phyloP scores from a whole-genome alignment of 2,329 filamentous ascomycete species.

The Rutstroemia sp. region DNA sequence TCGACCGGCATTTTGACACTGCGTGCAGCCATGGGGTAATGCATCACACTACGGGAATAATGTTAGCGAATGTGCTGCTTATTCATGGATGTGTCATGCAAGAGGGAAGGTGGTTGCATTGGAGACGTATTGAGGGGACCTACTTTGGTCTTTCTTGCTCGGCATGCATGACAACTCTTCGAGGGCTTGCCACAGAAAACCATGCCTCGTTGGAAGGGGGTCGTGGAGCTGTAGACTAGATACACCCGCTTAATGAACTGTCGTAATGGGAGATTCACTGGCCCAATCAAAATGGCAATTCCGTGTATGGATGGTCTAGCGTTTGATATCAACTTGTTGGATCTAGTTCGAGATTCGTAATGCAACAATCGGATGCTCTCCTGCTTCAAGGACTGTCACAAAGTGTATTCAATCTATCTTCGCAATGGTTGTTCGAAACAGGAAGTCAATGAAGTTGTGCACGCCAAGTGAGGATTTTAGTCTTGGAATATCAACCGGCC shows the following conservation, averaged over 20 bases:
- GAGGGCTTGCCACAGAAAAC: slow-evolving; percentile 52
- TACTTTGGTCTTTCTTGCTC: slow-evolving; percentile 49
- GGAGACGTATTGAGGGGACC: neutral
- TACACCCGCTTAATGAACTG: no score
- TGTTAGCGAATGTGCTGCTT: neutral
- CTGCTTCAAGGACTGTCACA: neutral
- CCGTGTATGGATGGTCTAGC: no score
- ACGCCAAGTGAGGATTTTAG: no score
- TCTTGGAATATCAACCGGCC: no score
- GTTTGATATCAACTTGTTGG: no score
- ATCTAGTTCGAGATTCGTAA: no score
- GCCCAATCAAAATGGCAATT: no score
- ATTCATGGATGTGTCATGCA: neutral
- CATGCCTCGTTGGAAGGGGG: slow-evolving; percentile 31
- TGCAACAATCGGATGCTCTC: no score
- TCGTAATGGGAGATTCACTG: no score
- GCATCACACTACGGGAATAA: slow-evolving; percentile 41
- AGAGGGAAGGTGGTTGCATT: neutral
- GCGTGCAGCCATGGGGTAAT: slow-evolving; percentile 42
- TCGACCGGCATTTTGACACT: slow-evolving; percentile 45
- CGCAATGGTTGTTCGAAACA: slow-evolving; percentile 2
- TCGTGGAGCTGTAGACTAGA: no score
- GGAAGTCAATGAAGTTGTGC: neutral
- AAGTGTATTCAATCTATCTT: neutral
- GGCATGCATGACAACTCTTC: slow-evolving; percentile 48